These are phyloP conservation scores for Aphanomyces euteiches DNA, from an alignment of 352 stramenopile genomes.

Conservation along the genomic window DNA sequence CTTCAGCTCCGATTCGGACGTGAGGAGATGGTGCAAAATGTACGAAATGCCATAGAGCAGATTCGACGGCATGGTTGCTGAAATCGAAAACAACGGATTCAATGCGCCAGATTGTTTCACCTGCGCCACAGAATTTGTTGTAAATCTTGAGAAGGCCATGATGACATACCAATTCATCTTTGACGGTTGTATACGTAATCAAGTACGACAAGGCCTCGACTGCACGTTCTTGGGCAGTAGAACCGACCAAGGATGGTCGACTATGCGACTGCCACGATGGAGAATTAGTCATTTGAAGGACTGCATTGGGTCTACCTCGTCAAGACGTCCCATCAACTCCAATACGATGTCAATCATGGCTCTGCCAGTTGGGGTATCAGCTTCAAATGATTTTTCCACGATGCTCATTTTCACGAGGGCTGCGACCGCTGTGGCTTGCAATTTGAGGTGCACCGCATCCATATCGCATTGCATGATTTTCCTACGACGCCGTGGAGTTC, in stretches of 20 bases:
- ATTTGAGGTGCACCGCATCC: conserved; percentile 58
- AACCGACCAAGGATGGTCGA: conserved; percentile 57
- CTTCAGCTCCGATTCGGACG: conserved; percentile 91
- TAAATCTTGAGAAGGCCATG: not conserved
- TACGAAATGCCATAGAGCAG: conserved; percentile 92
- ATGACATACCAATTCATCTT: conserved; percentile 60
- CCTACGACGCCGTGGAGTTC: not conserved
- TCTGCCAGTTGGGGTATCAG: conserved; percentile 52
- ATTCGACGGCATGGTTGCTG: conserved; percentile 46
- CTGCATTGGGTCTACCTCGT: conserved; percentile 9
- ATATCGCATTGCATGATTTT: conserved; percentile 65
- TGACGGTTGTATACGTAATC: conserved; percentile 77
- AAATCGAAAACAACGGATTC: conserved; percentile 17
- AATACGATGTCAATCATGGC: conserved; percentile 69
- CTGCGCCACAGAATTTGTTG: not conserved
- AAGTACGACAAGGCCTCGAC: conserved; percentile 82
- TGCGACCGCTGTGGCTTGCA: conserved; percentile 67
- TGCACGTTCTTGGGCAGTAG: conserved; percentile 54
- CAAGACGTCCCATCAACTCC: conserved; percentile 57
- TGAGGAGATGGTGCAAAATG: conserved; percentile 92
- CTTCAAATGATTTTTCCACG: conserved; percentile 75
- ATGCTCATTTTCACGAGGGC: conserved; percentile 82
- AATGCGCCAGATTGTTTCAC: conserved; percentile 6
- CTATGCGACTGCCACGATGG: conserved; percentile 46
- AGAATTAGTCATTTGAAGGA: conserved; percentile 34